Evolutionary conservation across 306 rosid species (phyloP), one percentile per base, ranked within the genome.

Genomic region (Ormosia semicastrata): DNA sequence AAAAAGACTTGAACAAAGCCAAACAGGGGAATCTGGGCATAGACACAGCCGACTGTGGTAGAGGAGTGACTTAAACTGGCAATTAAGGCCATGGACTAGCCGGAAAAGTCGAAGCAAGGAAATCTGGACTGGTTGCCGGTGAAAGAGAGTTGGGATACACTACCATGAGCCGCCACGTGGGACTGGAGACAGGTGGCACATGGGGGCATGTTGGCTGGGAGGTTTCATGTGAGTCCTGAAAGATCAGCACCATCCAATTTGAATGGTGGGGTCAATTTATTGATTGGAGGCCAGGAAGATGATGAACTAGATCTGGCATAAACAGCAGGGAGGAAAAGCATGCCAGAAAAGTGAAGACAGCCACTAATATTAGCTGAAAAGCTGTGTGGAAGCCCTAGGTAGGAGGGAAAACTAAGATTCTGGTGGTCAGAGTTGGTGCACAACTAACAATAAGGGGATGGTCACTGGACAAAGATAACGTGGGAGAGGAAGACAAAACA

Each of bases 311-410:
- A 82, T 43, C 53, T 66, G 18, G 53, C 44, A 44, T 56, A 0
- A 2, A 17, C 5, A 9, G 56, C 30, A 65, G 62, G 36, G 81
- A 44, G 54, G 76, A 56, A 81, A 54, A n/a, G 7, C 63, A 1
- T 47, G 36, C 53, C 9, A 66, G 56, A 18, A 75, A 56, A 56
- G 56, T 34, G 81, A 66, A 43, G 54, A 56, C 32, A 30, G 3
- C n/a, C 13, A 30, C 62, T 52, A 64, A 24, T 73, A 67, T 73
- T 73, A 59, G 37, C 72, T 72, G 59, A 68, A 73, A 81, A 50
- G 54, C 39, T 29, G 6, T 6, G 30, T 29, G 3, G 39, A 29
- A 63, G 59, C 53, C 60, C 41, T 66, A 34, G 40, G 63, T 56
- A 46, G 56, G 11, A 75, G 54, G 44, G 56, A 36, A 58, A 82